These are phyloP conservation scores for Ochromonas danica DNA, from an alignment of 108 stramenopile genomes.

Conservation along the genomic window DNA sequence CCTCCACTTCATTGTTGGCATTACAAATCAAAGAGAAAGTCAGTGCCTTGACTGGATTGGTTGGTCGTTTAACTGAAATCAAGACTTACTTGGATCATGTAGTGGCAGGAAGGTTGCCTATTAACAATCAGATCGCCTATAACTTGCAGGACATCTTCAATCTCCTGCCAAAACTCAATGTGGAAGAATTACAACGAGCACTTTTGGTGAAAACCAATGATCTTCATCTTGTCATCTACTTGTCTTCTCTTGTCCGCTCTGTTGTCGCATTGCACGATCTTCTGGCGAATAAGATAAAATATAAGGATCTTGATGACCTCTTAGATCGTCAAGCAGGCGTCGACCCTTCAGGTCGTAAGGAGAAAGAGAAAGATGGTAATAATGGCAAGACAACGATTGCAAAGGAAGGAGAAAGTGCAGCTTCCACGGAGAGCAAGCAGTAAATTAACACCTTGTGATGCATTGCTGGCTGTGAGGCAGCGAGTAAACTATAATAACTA, in stretches of 20 bases:
- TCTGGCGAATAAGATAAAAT: slow-evolving; percentile 88
- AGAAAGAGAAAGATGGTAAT: no score
- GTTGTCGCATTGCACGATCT: slow-evolving; percentile 95
- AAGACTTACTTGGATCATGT: slow-evolving; percentile 80
- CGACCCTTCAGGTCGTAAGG: no score
- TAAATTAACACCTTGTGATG: no score
- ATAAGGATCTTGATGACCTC: slow-evolving; percentile 53
- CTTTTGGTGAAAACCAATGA: slow-evolving; percentile 96
- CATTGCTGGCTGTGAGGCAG: no score
- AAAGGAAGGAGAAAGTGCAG: no score
- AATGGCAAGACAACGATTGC: no score
- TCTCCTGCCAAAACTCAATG: slow-evolving; percentile 93
- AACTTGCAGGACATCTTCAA: slow-evolving; percentile 93
- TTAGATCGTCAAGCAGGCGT: slow-evolving; percentile 12
- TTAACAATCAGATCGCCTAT: slow-evolving; percentile 82
- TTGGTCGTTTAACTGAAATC: slow-evolving; percentile 85
- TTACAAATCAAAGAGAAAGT: slow-evolving; percentile 85
- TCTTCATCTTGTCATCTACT: slow-evolving; percentile 89
- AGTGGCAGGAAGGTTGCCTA: slow-evolving; percentile 57
- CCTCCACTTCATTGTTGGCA: slow-evolving; percentile 87
- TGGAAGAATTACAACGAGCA: slow-evolving; percentile 78
- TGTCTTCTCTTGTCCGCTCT: slow-evolving; percentile 65
- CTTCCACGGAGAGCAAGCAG: no score
- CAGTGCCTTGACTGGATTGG: slow-evolving; percentile 77
- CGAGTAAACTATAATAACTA: no score